Base-by-base conservation (phyloP, 345 rosid genomes). In the Eucalyptus fibrosa region DNA sequence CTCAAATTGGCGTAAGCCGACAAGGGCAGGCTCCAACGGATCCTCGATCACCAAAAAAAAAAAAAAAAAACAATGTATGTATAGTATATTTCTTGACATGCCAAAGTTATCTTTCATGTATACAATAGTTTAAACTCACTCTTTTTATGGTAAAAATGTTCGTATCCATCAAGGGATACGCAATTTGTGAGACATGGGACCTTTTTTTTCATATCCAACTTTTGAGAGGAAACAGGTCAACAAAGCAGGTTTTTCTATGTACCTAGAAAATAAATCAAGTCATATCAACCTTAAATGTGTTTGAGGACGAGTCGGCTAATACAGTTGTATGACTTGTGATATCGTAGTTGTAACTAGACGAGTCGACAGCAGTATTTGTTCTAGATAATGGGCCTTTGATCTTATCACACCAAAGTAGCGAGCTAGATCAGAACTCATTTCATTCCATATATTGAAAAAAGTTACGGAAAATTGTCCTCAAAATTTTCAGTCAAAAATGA, bases 11-110 rank as follows among this genome's bases (percentile, higher is more conserved):
- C 3, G 7, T 50, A 15, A 50, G 18, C 7, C 1, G 0, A 50
- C 18, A 50, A 50, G 7, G 53, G 7, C 0, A 15, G 7, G 51
- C 53, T 50, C 1, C 1, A 0, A 2, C 7, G 3, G 16, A 50
- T 50, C 19, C 53, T 16, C 3, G 1, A 2, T 50, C 53, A 50
- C 7, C 1, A 14, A 50, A 50, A 50, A 50, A 50, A 50, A 50
- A 50, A 50, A 50, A 50, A 45, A 47, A 47, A 47, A 44, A 51
- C 26, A 53, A 53, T 53, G 59, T 53, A 53, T 53, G 59, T 12
- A 62, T 13, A 6, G 32, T 14, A 28, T 28, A 62, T 62, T 28
- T 28, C 34, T 62, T 6, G 69, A 62, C 69, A 62, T 62, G 69
- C 32, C 69, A 62, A 28, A 12, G 12, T 28, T 62, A 28, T 62